Percentiles rank a stretch among this genome's conserved stretches.
Evolutionary conservation across 2,329 filamentous ascomycete genomes (phyloP).

Genomic region (Aureobasidium sp.): DNA sequence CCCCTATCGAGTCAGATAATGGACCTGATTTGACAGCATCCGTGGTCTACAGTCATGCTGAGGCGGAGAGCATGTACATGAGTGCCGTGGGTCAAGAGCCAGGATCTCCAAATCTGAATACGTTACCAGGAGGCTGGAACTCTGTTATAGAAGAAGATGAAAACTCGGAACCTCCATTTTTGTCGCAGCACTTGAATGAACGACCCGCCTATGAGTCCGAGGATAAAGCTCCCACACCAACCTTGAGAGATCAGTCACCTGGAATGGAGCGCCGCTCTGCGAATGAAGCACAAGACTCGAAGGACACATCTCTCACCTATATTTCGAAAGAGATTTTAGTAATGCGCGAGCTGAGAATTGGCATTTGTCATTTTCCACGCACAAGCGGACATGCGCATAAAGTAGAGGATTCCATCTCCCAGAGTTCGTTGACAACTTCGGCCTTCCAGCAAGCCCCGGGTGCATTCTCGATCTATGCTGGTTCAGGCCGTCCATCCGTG

Average conservation of each 20-base stretch:
- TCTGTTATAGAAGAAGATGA: constrained; percentile 12
- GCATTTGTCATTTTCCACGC: neutral
- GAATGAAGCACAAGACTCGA: neutral
- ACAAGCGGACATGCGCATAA: neutral
- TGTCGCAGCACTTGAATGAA: constrained; percentile 8
- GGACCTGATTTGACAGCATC: constrained; percentile 42
- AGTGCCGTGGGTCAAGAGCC: constrained; percentile 47
- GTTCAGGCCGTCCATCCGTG: constrained; percentile 19
- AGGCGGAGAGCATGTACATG: constrained; percentile 84
- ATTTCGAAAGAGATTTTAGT: constrained; percentile 1
- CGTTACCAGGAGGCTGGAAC: constrained; percentile 12
- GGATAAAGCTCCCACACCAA: constrained; percentile 11
- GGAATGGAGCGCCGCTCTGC: neutral
- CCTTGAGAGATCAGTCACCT: neutral
- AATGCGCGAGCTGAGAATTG: neutral
- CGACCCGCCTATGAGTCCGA: neutral
- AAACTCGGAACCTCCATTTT: constrained; percentile 4
- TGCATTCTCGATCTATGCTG: constrained; percentile 42
- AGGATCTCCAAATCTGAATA: neutral
- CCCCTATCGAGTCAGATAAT: neutral
- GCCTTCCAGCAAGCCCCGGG: constrained; percentile 35
- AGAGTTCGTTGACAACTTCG: constrained; percentile 4
- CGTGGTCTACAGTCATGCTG: constrained; percentile 67
- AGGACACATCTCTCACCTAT: constrained; percentile 13
- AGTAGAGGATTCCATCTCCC: neutral